Conservation (phyloP, 2,329 filamentous ascomycete genomes). For the Corinectria fuckeliana region DNA sequence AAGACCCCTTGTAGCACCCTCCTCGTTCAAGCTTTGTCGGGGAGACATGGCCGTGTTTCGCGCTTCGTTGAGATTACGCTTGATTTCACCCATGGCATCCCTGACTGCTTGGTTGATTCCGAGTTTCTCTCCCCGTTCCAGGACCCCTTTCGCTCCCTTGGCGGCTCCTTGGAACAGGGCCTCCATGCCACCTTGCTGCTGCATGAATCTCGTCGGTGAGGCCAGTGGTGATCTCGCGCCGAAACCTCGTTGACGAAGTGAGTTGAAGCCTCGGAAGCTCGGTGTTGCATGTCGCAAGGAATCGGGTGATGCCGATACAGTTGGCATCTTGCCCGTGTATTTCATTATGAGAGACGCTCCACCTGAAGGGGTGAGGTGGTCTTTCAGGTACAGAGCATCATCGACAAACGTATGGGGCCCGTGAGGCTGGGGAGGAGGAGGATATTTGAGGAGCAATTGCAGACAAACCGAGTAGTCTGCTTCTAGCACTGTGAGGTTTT, state of each 20-base stretch:
- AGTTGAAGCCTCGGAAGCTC: slow-evolving; percentile 42
- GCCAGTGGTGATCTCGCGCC: slow-evolving; percentile 53
- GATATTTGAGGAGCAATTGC: slow-evolving; percentile 84
- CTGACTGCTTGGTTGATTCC: slow-evolving; percentile 82
- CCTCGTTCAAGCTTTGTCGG: slow-evolving; percentile 45
- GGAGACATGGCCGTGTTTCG: slow-evolving; percentile 50
- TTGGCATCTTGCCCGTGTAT: slow-evolving; percentile 67
- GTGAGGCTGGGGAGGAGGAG: slow-evolving; percentile 65
- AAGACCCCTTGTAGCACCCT: slow-evolving; percentile 46
- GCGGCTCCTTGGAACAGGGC: slow-evolving; percentile 77
- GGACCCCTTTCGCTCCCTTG: slow-evolving; percentile 75
- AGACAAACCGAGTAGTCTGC: slow-evolving; percentile 88
- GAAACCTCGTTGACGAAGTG: slow-evolving; percentile 50
- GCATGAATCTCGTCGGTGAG: slow-evolving; percentile 58
- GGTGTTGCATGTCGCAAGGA: slow-evolving; percentile 43
- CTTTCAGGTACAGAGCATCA: slow-evolving; percentile 78
- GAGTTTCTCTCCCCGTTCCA: slow-evolving; percentile 76
- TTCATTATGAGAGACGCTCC: slow-evolving; percentile 72
- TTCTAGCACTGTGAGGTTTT: slow-evolving; percentile 67
- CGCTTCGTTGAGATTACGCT: slow-evolving; percentile 73
- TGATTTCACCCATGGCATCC: slow-evolving; percentile 81
- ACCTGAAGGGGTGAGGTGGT: slow-evolving; percentile 67
- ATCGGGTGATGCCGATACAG: slow-evolving; percentile 36
- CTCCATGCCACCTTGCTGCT: slow-evolving; percentile 69
- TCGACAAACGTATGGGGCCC: slow-evolving; percentile 82